Evolutionary conservation across 805 yeast species (phyloP).

Genomic region (Kluyveromyces starmeri): DNA sequence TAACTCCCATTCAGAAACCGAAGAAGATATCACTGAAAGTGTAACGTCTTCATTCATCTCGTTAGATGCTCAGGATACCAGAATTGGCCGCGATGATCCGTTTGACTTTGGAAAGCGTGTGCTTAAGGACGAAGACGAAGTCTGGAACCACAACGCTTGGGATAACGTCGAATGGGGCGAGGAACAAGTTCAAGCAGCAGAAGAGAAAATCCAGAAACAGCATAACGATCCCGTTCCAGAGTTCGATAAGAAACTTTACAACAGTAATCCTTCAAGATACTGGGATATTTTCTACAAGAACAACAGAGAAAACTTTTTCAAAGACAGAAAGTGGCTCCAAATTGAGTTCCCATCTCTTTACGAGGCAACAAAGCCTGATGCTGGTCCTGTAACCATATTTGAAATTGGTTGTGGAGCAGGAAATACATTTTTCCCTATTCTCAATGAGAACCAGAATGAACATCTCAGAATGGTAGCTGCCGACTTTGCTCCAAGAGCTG

Average conservation of each 20-base stretch:
- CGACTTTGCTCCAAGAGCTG: slow-evolving; percentile 85
- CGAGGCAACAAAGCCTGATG: slow-evolving; percentile 62
- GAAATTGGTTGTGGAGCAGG: slow-evolving; percentile 99
- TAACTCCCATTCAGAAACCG: slow-evolving; percentile 9
- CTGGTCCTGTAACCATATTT: slow-evolving; percentile 63
- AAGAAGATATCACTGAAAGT: slow-evolving; percentile 6
- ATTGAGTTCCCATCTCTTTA: slow-evolving; percentile 86
- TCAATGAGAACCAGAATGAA: slow-evolving; percentile 76
- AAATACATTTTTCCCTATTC: slow-evolving; percentile 86
- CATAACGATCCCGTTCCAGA: slow-evolving; percentile 78
- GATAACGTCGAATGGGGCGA: slow-evolving; percentile 98
- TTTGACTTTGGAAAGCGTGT: slow-evolving; percentile 86
- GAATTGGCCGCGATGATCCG: slow-evolving; percentile 81
- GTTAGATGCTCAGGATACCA: slow-evolving; percentile 26
- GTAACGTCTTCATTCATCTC: background rate
- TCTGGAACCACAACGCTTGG: slow-evolving; percentile 87
- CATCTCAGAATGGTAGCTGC: slow-evolving; percentile 69
- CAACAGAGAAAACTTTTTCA: slow-evolving; percentile 88
- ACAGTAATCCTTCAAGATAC: slow-evolving; percentile 80
- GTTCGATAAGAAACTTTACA: slow-evolving; percentile 69
- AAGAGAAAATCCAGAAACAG: slow-evolving; percentile 65
- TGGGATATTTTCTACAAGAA: slow-evolving; percentile 94
- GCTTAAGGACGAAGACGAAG: slow-evolving; percentile 63
- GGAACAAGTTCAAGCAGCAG: slow-evolving; percentile 70
- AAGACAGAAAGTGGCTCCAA: slow-evolving; percentile 92